Percentiles rank a stretch among this genome's conserved stretches.
These are phyloP conservation scores for Phytophthora sp. DNA, from an alignment of 352 stramenopile genomes.

Conservation along the genomic window DNA sequence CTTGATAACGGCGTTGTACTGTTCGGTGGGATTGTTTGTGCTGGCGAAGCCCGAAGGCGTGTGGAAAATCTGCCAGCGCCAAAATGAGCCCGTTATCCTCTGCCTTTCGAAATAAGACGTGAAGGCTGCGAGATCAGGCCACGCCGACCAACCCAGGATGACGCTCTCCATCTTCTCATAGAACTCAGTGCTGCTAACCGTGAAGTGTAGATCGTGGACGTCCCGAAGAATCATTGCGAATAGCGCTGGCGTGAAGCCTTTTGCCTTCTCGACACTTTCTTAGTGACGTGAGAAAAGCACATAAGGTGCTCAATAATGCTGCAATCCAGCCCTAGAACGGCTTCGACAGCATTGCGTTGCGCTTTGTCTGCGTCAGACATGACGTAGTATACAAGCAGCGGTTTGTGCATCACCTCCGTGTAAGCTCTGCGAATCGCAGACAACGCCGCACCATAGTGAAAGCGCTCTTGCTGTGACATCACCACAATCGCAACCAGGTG, in stretches of 20 bases:
- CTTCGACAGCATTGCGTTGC: conserved; percentile 16
- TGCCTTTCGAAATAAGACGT: conserved; percentile 8
- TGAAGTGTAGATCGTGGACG: conserved; percentile 19
- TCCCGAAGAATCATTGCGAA: neutral
- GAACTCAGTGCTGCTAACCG: neutral
- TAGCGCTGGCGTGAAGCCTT: neutral
- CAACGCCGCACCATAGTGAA: neutral
- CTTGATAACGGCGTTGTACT: conserved; percentile 13
- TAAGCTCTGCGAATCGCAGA: neutral
- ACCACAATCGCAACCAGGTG: conserved; percentile 26
- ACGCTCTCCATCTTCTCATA: neutral
- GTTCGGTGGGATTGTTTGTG: conserved; percentile 4
- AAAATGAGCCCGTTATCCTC: neutral
- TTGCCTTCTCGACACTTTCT: conserved; percentile 14
- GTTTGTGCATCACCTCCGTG: neutral
- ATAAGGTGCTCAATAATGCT: neutral
- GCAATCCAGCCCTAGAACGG: conserved; percentile 10
- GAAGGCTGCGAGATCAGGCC: neutral
- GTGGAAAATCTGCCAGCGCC: conserved; percentile 19
- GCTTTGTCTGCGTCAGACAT: conserved; percentile 28
- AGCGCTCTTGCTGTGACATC: conserved; percentile 11
- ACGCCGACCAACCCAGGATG: neutral
- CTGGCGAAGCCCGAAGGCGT: conserved; percentile 7
- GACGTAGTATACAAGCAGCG: neutral
- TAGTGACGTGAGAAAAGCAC: conserved; percentile 24